Evolutionary conservation across 2,329 filamentous ascomycete genomes (phyloP).

Genomic region (Acrodontium crateriforme): DNA sequence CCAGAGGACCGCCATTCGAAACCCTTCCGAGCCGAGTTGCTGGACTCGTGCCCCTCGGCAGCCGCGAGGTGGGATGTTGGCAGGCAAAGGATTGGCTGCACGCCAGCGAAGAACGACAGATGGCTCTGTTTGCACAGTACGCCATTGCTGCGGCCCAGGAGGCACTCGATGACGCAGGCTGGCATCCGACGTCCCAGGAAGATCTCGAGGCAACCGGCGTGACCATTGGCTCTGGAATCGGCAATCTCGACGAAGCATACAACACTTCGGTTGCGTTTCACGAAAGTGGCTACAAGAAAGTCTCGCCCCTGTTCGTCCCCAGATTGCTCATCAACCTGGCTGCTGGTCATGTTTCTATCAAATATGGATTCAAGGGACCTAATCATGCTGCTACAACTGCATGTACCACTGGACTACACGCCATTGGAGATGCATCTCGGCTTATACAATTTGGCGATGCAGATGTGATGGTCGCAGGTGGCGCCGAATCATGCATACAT

Average conservation of each 20-base stretch:
- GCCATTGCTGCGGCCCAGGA: slow-evolving; percentile 76
- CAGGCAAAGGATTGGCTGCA: slow-evolving; percentile 33
- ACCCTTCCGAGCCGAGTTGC: slow-evolving; percentile 74
- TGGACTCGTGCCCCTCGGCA: slow-evolving; percentile 57
- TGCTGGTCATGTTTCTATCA: slow-evolving; percentile 90
- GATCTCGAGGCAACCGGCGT: slow-evolving; percentile 71
- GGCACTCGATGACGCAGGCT: slow-evolving; percentile 70
- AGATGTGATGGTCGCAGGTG: slow-evolving; percentile 91
- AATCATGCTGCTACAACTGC: slow-evolving; percentile 90
- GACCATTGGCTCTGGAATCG: slow-evolving; percentile 88
- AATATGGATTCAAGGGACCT: slow-evolving; percentile 73
- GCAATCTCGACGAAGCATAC: slow-evolving; percentile 84
- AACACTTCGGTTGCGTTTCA: slow-evolving; percentile 66
- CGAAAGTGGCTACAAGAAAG: slow-evolving; percentile 71
- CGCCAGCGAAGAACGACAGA: slow-evolving; percentile 52
- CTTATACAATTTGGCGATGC: slow-evolving; percentile 87
- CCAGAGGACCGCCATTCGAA: slow-evolving; percentile 49
- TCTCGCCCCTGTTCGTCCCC: slow-evolving; percentile 87
- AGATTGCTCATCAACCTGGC: slow-evolving; percentile 88
- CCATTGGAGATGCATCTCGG: slow-evolving; percentile 83
- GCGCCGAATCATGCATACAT: slow-evolving; percentile 89
- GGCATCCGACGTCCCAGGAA: slow-evolving; percentile 47
- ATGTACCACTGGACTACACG: slow-evolving; percentile 91
- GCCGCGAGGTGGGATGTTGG: slow-evolving; percentile 30
- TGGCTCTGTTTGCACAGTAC: slow-evolving; percentile 87